Conservation (phyloP, 352 stramenopile genomes). For the Phytopythium sindhum region DNA sequence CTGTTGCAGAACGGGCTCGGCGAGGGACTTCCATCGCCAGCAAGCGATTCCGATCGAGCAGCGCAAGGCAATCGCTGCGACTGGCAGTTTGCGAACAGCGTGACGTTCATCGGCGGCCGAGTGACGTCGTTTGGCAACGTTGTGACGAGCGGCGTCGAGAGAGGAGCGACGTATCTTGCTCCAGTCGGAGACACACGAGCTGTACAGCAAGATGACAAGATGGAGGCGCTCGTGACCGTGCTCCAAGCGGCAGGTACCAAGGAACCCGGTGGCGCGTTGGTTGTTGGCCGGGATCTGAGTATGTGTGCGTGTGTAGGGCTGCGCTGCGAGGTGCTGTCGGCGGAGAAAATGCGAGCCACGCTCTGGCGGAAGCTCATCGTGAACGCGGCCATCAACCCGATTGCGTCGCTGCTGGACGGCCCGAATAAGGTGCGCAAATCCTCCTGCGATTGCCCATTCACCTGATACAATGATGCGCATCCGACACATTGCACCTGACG, state of each 20-base stretch:
- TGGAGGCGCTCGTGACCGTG: slow-evolving; percentile 26
- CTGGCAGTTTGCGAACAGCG: slow-evolving; percentile 53
- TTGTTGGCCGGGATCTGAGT: background rate
- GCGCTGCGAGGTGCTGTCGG: slow-evolving; percentile 34
- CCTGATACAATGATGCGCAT: background rate
- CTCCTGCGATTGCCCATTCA: background rate
- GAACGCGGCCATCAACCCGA: slow-evolving; percentile 76
- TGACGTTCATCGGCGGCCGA: slow-evolving; percentile 65
- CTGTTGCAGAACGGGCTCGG: slow-evolving; percentile 70
- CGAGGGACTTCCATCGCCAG: slow-evolving; percentile 9
- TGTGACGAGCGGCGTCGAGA: slow-evolving; percentile 41
- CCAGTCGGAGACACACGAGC: slow-evolving; percentile 14
- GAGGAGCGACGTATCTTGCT: slow-evolving; percentile 48
- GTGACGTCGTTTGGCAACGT: slow-evolving; percentile 38
- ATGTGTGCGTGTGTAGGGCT: slow-evolving; percentile 26
- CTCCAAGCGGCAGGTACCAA: slow-evolving; percentile 39
- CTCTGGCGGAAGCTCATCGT: slow-evolving; percentile 80
- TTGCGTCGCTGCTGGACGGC: slow-evolving; percentile 57
- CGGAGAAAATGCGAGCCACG: slow-evolving; percentile 49
- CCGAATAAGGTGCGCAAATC: slow-evolving; percentile 42
- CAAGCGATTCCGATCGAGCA: background rate
- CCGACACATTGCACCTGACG: background rate
- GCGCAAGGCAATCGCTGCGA: background rate
- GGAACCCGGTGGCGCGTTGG: background rate
- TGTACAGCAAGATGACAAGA: slow-evolving; percentile 6